Evolutionary conservation across 305 asterid species (phyloP), one percentile per base, ranked within the genome.

Genomic region (Rubia balearica): DNA sequence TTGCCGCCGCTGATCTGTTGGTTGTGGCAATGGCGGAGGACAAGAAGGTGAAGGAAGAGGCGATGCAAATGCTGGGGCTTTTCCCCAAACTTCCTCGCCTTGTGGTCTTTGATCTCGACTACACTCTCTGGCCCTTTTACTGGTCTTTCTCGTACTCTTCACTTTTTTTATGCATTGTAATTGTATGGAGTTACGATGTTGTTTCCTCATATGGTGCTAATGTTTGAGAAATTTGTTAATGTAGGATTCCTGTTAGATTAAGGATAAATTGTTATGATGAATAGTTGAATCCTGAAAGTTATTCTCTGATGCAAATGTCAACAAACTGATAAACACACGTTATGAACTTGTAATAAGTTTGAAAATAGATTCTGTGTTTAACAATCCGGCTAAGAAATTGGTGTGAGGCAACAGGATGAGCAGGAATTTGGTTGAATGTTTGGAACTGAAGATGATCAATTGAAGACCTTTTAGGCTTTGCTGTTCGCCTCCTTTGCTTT

Each of bases 31-130:
- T 71, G 78, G 77, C 60, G 21, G 77, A 59, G 67, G 68, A 61
- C n/a, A 66, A 69, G 65, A 71, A 74, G 68, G 83, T 73, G 67
- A 78, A 76, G 68, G 79, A 71, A 65, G 81, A 81, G 69, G 85
- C 85, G 0, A 48, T 49, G 22, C 68, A 73, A 60, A 78, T 75
- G 7, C 61, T 81, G 27, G 78, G 69, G 16, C 68, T 60, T 21
- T 43, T 55, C 65, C 70, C 71, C 38, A 51, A 60, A 46, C 80
- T 81, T 11, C 83, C 83, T 61, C 77, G 89, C 33, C 90, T 89
- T 64, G 89, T 89, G 43, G 93, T 91, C 79, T 91, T 91, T 85
- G 96, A 91, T 79, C 96, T 91, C 73, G 97, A 89, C 82, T 85
- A 85, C 76, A 87, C 95, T 61, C 91, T 91, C 79, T 91, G 96